Conservation (phyloP, 495 filamentous ascomycete genomes). For the Xylaria sp. region DNA sequence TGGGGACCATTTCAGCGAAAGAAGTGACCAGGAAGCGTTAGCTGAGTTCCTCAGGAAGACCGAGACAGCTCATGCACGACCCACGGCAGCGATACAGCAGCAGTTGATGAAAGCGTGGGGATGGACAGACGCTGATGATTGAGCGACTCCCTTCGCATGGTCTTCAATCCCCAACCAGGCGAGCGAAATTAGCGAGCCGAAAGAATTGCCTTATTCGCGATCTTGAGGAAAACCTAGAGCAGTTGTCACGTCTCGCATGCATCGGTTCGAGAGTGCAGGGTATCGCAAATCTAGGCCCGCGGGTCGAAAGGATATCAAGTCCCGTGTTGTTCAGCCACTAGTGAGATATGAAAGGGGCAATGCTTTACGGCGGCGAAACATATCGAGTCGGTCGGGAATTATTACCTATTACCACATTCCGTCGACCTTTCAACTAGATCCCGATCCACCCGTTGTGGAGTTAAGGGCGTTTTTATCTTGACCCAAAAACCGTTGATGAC, state of each 20-base stretch:
- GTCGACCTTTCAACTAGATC: slow-evolving; percentile 23
- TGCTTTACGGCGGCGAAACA: background rate
- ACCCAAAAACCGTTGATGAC: background rate
- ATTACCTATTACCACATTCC: slow-evolving; percentile 24
- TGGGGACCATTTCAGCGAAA: slow-evolving; percentile 53
- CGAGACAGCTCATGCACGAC: slow-evolving; percentile 53
- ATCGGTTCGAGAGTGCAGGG: background rate
- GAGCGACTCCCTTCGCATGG: background rate
- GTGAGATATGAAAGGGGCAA: slow-evolving; percentile 1
- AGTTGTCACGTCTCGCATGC: background rate
- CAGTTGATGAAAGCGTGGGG: slow-evolving; percentile 52
- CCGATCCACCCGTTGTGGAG: slow-evolving; percentile 28
- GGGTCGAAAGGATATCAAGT: background rate
- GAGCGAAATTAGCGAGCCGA: background rate
- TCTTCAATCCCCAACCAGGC: background rate
- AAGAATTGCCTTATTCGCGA: background rate
- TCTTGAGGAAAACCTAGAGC: background rate
- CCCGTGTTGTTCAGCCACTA: slow-evolving; percentile 1
- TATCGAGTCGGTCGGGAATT: slow-evolving; percentile 18
- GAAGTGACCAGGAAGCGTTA: slow-evolving; percentile 52
- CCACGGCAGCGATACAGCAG: slow-evolving; percentile 49
- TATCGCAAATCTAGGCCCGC: slow-evolving; percentile 8
- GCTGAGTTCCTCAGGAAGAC: slow-evolving; percentile 51
- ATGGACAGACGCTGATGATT: slow-evolving; percentile 36
- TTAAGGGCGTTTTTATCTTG: background rate